Conservation (phyloP, 805 yeast species). For the Torulaspora delbrueckii region DNA sequence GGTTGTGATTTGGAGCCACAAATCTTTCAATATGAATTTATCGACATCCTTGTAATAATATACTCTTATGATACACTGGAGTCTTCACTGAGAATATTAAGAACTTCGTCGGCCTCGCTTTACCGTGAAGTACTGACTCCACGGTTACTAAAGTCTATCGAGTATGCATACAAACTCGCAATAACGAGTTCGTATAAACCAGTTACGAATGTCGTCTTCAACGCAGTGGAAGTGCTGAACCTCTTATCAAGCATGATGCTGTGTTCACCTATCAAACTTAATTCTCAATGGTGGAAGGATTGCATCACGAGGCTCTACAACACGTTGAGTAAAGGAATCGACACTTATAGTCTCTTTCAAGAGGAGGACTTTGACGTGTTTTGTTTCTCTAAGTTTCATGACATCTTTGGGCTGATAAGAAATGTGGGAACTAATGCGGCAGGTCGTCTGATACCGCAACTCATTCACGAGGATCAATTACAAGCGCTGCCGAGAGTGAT, state of each 20-base stretch:
- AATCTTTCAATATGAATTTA: conserved; percentile 42
- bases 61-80: conserved; percentile 57
- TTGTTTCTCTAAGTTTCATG: conserved; percentile 16
- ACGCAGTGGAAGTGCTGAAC: conserved; percentile 49
- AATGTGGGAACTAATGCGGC: conserved; percentile 28
- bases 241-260: conserved; percentile 36
- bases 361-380: conserved; percentile 5
- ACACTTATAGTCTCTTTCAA: conserved; percentile 11
- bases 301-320: conserved; percentile 22
- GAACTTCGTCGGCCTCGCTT: conserved; percentile 15
- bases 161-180: conserved; percentile 35
- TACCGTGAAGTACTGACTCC: conserved; percentile 22
- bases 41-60: conserved; percentile 48
- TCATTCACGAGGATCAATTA: conserved; percentile 20
- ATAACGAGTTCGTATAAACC: conserved; percentile 46
- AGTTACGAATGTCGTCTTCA: conserved; percentile 48
- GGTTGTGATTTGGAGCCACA: conserved; percentile 29
- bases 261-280: conserved; percentile 1
- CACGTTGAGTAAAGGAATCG: conserved; percentile 21
- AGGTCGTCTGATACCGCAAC: conserved; percentile 20
- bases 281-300: conserved; percentile 28
- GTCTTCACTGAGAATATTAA: conserved; percentile 33
- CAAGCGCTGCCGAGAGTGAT: conserved; percentile 27
- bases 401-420: conserved; percentile 26
- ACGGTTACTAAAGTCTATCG: conserved; percentile 26